A percentile compares a stretch with the other conserved stretches of the same genome.
Conservation (phyloP, 805 yeast genomes). For the Nakazawaea holstii region DNA sequence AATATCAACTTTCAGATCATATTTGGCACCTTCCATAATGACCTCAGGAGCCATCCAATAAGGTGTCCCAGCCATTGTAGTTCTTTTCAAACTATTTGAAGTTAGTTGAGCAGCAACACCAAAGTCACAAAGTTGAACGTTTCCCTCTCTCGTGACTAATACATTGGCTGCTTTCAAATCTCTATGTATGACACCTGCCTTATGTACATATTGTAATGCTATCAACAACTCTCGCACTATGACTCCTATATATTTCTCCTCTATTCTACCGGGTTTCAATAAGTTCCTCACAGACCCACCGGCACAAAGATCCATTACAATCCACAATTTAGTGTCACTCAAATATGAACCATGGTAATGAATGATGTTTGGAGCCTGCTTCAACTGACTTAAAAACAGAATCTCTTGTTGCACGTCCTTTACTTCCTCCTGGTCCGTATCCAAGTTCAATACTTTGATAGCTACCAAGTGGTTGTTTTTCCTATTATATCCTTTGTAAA, state of each 20-base stretch:
- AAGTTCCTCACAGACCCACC: constrained; percentile 92
- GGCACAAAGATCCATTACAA: constrained; percentile 94
- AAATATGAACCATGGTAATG: constrained; percentile 87
- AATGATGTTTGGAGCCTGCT: constrained; percentile 85
- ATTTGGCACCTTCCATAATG: constrained; percentile 81
- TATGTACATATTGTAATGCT: constrained; percentile 80
- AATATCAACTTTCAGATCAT: constrained; percentile 90
- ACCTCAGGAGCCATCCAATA: constrained; percentile 99
- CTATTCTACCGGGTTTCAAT: constrained; percentile 80
- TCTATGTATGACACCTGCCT: constrained; percentile 88
- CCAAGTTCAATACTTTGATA: constrained; percentile 86
- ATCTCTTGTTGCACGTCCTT: constrained; percentile 92
- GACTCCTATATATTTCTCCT: constrained; percentile 80
- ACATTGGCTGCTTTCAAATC: constrained; percentile 97
- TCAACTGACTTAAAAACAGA: constrained; percentile 75
- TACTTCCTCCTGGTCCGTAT: constrained; percentile 91
- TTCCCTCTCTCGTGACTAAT: constrained; percentile 81
- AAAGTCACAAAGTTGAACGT: constrained; percentile 89
- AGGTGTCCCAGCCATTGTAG: constrained; percentile 94
- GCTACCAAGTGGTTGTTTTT: constrained; percentile 80
- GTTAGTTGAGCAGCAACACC: constrained; percentile 96
- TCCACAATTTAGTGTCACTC: constrained; percentile 91
- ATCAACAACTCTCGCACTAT: constrained; percentile 74
- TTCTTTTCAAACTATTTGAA: constrained; percentile 67
- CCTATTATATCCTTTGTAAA: constrained; percentile 76